phyloP scores from a whole-genome alignment of 1,284 basidiomycete genomes.

The Moniliophthora roreri region DNA sequence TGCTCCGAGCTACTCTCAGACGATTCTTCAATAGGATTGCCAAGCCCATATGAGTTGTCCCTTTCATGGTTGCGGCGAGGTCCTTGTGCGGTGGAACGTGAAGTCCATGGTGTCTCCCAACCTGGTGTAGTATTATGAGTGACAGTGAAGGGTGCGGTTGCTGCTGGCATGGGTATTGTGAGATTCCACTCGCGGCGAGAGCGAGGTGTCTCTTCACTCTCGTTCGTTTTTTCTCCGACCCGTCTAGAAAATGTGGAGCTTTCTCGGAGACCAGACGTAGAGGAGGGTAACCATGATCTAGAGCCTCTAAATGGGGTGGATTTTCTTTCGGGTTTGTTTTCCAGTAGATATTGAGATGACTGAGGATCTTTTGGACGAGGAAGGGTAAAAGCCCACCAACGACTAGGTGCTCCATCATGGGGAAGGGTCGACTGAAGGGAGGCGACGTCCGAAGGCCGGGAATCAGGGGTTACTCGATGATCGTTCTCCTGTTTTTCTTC shows the following conservation, averaged over 20 bases:
- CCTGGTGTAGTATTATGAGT: slow-evolving; percentile 59
- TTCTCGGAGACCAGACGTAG: slow-evolving; percentile 29
- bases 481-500: slow-evolving; percentile 40
- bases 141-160: slow-evolving; percentile 46
- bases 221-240: slow-evolving; percentile 13
- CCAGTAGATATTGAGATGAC: slow-evolving; percentile 18
- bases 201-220: slow-evolving; percentile 5
- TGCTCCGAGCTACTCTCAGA: slow-evolving; percentile 35
- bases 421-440: slow-evolving; percentile 48
- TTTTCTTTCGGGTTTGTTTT: slow-evolving; percentile 28
- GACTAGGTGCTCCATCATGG: slow-evolving; percentile 43
- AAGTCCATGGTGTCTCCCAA: slow-evolving; percentile 69
- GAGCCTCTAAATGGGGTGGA: slow-evolving; percentile 36
- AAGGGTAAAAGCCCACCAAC: slow-evolving; percentile 70
- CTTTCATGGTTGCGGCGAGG: slow-evolving; percentile 28
- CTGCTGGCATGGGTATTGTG: slow-evolving; percentile 38
- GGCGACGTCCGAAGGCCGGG: slow-evolving; percentile 47
- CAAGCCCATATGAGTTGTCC: slow-evolving; percentile 31
- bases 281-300: slow-evolving; percentile 41
- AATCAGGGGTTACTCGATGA: slow-evolving; percentile 28
- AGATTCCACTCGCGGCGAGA: slow-evolving; percentile 29
- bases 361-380: slow-evolving; percentile 34
- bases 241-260: slow-evolving; percentile 24
- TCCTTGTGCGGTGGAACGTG: slow-evolving; percentile 41
- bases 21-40: slow-evolving; percentile 28